Evolutionary conservation across 495 filamentous ascomycete genomes (phyloP), one percentile per base, ranked within the genome.

Genomic region (Hypoxylon lenormandii): DNA sequence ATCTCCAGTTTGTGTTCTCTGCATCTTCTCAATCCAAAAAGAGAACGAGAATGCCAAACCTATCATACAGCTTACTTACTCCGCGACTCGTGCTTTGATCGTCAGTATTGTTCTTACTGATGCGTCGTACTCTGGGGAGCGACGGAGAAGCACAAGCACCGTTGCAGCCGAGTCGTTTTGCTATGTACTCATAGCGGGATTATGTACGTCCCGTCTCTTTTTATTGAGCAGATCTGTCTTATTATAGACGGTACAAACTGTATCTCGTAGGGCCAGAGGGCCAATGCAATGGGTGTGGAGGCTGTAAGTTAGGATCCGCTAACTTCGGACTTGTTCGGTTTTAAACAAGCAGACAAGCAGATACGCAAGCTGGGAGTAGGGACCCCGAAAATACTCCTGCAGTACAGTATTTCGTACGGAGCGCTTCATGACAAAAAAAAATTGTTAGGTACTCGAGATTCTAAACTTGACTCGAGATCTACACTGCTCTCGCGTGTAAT

Each of bases 261-360:
- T 60, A 65, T 57, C 61, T 60, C 43, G 19, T 70, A 70, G 50
- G 48, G 50, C 43, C 37, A 59, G 42, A 64, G 50, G 42, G 45
- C 45, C 38, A 60, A 49, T 49, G 53, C 52, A 50, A 63, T 18
- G 43, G 30, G 52, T 18, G 19, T 54, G 50, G 45, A 33, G 18
- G 3, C 18, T 48, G 26, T 15, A 43, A 45, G 49, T 52, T 60
- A n/a, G 50, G 56, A 65, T 50, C 67, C 61, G 61, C 67, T 30
- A 48, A 48, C 49, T 26, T 66, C 51, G 67, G 67, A 43, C 21
- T 12, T 57, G 60, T 28, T 70, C 60, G 67, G 56, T 37, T 45
- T 70, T 70, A 60, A 59, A 47, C 22, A 59, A 37, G 16, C 40
- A 59, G 7, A 22, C 2, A 38, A n/a, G 38, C 30, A 43, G 36